Conservation (phyloP, 805 yeast species). For the Pichia cephalocereana region DNA sequence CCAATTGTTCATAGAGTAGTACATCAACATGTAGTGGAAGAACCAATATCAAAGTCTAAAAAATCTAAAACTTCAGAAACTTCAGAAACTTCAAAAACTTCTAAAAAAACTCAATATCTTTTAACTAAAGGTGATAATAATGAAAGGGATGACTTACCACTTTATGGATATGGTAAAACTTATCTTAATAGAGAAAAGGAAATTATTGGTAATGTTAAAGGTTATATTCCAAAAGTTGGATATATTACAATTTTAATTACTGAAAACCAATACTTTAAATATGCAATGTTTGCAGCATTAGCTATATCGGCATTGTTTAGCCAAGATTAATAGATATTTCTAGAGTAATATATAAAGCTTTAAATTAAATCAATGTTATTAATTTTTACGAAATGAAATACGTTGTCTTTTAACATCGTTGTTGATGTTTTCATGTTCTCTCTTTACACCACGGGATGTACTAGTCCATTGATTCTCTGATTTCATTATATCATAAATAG, state of each 20-base stretch:
- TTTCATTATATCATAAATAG: neutral
- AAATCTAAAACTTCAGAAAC: too few species aligned
- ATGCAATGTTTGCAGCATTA: conserved; percentile 64
- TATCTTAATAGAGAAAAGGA: conserved; percentile 73
- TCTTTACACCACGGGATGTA: neutral
- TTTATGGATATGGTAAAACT: conserved; percentile 67
- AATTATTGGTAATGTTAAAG: conserved; percentile 86
- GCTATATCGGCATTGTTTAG: conserved; percentile 60
- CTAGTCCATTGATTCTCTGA: neutral
- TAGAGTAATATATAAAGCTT: too few species aligned
- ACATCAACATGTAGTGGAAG: conserved; percentile 58
- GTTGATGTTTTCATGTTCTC: neutral
- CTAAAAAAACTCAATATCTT: conserved; percentile 41
- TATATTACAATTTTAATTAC: conserved; percentile 86
- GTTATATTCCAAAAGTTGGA: conserved; percentile 82
- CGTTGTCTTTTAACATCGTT: neutral
- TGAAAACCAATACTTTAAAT: conserved; percentile 78
- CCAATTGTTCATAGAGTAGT: conserved; percentile 97
- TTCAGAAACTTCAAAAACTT: too few species aligned
- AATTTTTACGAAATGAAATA: neutral
- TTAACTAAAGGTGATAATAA: conserved; percentile 97
- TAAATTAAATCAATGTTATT: neutral
- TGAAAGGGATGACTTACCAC: conserved; percentile 79
- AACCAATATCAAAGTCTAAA: neutral
- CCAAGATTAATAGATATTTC: conserved; percentile 31